Evolutionary conservation across 1,139 yeast genomes (phyloP).

Genomic region (Magnusiomyces sp.): DNA sequence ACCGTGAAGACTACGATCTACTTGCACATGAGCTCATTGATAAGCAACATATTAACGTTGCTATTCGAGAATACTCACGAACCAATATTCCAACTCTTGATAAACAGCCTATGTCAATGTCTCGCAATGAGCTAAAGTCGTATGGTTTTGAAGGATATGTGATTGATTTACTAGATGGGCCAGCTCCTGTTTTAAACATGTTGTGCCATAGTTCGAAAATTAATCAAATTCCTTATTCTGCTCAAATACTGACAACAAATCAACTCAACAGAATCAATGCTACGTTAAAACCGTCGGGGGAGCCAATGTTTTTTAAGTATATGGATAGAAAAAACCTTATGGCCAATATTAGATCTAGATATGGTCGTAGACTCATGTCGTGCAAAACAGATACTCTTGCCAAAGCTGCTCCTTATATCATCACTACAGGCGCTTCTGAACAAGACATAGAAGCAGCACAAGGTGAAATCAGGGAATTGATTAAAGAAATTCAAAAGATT

Average conservation of each 20-base stretch:
- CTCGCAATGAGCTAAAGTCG: slow-evolving; percentile 34
- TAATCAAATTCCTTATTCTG: slow-evolving; percentile 57
- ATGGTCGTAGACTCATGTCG: slow-evolving; percentile 13
- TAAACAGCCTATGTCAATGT: slow-evolving; percentile 26
- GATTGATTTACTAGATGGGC: slow-evolving; percentile 66
- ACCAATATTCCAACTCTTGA: slow-evolving; percentile 19
- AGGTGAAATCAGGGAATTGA: neutral
- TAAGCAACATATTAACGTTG: slow-evolving; percentile 32
- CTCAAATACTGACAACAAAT: slow-evolving; percentile 34
- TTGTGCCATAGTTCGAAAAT: slow-evolving; percentile 52
- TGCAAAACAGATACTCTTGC: neutral
- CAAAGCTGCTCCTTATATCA: too few species aligned
- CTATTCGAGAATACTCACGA: slow-evolving; percentile 39
- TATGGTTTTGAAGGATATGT: slow-evolving; percentile 77
- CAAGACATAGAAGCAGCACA: neutral
- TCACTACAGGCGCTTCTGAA: too few species aligned
- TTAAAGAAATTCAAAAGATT: neutral
- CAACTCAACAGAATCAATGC: slow-evolving; percentile 33
- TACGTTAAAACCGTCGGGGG: slow-evolving; percentile 28
- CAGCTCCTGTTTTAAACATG: slow-evolving; percentile 65
- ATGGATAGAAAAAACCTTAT: slow-evolving; percentile 52
- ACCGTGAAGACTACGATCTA: slow-evolving; percentile 38
- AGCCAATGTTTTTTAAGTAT: slow-evolving; percentile 45
- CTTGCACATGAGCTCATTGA: slow-evolving; percentile 39
- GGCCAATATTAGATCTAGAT: slow-evolving; percentile 42